phyloP scores from a whole-genome alignment of 257 asterid genomes.

The Apocynum venetum region DNA sequence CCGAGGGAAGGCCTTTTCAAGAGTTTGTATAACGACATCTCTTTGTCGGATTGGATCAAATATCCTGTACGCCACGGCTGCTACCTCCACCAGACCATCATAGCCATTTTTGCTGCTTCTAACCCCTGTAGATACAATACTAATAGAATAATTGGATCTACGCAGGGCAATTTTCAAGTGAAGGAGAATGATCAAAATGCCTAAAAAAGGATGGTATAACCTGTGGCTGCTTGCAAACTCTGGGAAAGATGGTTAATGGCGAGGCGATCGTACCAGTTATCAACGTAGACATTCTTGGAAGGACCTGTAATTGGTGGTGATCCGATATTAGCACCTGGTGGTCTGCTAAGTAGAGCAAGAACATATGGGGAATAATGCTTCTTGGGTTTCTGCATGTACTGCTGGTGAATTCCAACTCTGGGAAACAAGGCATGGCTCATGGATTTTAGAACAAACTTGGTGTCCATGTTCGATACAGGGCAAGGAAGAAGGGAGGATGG shows the following conservation, averaged over 20 bases:
- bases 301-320: neutral
- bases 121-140: conserved; percentile 35
- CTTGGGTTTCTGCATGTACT: conserved; percentile 28
- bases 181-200: neutral
- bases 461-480: conserved; percentile 33
- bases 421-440: conserved; percentile 22
- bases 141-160: neutral
- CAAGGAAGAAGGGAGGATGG: neutral
- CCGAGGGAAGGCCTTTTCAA: conserved; percentile 55
- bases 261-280: conserved; percentile 59
- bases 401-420: conserved; percentile 8
- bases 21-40: conserved; percentile 42
- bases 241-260: conserved; percentile 76
- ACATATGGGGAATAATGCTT: conserved; percentile 5
- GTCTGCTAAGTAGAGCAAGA: conserved; percentile 28
- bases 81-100: conserved; percentile 72
- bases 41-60: conserved; percentile 44
- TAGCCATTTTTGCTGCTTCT: conserved; percentile 50
- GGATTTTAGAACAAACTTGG: conserved; percentile 22
- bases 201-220: conserved; percentile 16
- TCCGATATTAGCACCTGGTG: conserved; percentile 10
- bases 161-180: neutral
- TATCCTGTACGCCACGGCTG: conserved; percentile 42
- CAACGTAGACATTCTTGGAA: conserved; percentile 42
- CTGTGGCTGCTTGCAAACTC: conserved; percentile 55